phyloP scores from a whole-genome alignment of 495 filamentous ascomycete species.

The Aspergillus heteromorphus region DNA sequence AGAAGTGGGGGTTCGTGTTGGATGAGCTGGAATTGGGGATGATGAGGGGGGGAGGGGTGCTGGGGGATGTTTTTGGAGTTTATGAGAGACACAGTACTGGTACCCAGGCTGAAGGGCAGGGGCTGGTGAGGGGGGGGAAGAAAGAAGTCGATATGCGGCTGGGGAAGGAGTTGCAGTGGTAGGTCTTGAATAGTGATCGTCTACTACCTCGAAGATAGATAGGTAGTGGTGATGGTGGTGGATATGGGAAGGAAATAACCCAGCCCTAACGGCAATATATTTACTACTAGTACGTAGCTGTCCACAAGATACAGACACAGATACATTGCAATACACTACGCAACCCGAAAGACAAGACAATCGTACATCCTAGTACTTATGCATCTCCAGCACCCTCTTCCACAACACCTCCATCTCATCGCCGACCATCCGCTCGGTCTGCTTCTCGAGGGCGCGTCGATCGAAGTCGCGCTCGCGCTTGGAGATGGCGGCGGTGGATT shows the following conservation, averaged over 20 bases:
- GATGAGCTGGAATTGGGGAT: not conserved
- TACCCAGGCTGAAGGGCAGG: too few relatives aligned
- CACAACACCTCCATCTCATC: slow-evolving; percentile 27
- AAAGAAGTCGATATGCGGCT: too few relatives aligned
- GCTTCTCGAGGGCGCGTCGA: slow-evolving; percentile 22
- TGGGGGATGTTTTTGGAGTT: not conserved
- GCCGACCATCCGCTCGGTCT: slow-evolving; percentile 28
- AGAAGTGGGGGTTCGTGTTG: not conserved
- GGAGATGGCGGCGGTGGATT: slow-evolving; percentile 26
- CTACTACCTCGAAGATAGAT: too few relatives aligned
- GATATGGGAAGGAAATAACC: too few relatives aligned
- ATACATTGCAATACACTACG: not conserved
- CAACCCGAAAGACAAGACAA: too few relatives aligned
- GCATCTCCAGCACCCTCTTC: slow-evolving; percentile 10
- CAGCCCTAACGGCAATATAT: too few relatives aligned
- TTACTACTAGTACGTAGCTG: not conserved
- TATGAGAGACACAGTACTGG: too few relatives aligned
- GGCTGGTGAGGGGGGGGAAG: too few relatives aligned
- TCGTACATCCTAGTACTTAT: too few relatives aligned
- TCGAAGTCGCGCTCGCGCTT: slow-evolving; percentile 27
- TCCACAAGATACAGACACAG: too few relatives aligned
- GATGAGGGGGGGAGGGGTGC: not conserved
- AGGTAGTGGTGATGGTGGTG: too few relatives aligned
- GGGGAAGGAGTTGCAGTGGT: not conserved
- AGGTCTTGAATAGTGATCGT: too few relatives aligned